Percentiles rank a stretch among this genome's conserved stretches.
Evolutionary conservation across 345 rosid species (phyloP).

Genomic region (Eucalyptus pauciflora): DNA sequence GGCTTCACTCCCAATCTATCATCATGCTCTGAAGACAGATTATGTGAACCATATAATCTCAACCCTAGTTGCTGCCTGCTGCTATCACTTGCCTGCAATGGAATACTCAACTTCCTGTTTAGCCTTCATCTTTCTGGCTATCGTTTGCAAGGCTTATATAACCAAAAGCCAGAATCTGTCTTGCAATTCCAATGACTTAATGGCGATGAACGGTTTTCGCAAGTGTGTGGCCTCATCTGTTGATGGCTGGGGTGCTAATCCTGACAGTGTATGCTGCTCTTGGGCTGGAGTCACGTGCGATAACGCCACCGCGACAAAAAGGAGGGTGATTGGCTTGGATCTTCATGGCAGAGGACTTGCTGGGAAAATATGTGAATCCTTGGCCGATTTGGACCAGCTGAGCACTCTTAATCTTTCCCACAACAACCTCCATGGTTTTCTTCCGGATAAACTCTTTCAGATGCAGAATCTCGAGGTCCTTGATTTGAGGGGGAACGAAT

Average conservation of each 20-base stretch:
- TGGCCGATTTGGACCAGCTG: conserved; percentile 7
- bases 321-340: conserved; percentile 10
- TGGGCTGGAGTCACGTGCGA: conserved; percentile 14
- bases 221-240: not conserved
- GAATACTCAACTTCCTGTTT: not conserved
- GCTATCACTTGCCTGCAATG: not conserved
- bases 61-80: not conserved
- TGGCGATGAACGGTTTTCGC: not conserved
- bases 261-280: conserved; percentile 6
- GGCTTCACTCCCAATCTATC: not conserved
- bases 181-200: conserved; percentile 1
- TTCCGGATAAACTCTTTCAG: conserved; percentile 3
- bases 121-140: not conserved
- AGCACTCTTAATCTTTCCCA: conserved; percentile 15
- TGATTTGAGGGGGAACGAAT: conserved; percentile 7
- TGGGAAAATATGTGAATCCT: conserved; percentile 1
- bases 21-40: not conserved
- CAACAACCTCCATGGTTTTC: not conserved
- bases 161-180: not conserved
- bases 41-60: not conserved
- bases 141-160: not conserved
- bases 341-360: conserved; percentile 2
- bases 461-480: conserved; percentile 10
- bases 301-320: not conserved
- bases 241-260: not conserved